These are phyloP conservation scores for Fraxinus dipetala DNA, from an alignment of 305 asterid genomes.

Conservation along the genomic window DNA sequence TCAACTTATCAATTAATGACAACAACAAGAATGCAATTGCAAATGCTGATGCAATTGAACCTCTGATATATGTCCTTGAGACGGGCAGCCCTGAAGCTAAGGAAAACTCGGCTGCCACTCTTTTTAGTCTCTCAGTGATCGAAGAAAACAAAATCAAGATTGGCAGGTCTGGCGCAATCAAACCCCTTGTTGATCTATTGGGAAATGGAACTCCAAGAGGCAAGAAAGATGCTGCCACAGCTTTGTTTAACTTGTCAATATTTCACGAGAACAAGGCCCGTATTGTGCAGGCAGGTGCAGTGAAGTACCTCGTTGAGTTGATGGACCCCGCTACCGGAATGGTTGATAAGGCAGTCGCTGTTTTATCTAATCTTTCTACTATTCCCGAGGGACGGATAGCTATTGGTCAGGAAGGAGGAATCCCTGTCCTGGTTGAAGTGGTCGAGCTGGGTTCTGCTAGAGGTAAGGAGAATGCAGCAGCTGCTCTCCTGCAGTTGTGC, in stretches of 20 bases:
- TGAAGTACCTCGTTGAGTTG: constrained; percentile 76
- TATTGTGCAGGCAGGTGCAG: constrained; percentile 89
- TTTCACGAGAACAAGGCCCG: constrained; percentile 76
- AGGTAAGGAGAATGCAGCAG: constrained; percentile 94
- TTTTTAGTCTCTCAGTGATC: constrained; percentile 81
- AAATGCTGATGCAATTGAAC: constrained; percentile 74
- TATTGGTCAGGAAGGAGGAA: constrained; percentile 75
- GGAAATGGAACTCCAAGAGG: constrained; percentile 92
- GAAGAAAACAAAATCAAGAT: constrained; percentile 76
- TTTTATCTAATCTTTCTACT: constrained; percentile 82
- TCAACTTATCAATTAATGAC: constrained; percentile 78
- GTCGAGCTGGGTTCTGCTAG: constrained; percentile 91
- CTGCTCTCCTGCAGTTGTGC: constrained; percentile 81
- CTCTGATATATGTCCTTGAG: constrained; percentile 75
- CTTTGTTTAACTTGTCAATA: constrained; percentile 78
- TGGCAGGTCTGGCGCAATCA: constrained; percentile 78
- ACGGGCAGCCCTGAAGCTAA: constrained; percentile 79
- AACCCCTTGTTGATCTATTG: constrained; percentile 73
- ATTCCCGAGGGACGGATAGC: constrained; percentile 72
- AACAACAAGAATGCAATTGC: constrained; percentile 84
- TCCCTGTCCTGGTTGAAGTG: constrained; percentile 81
- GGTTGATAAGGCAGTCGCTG: constrained; percentile 95
- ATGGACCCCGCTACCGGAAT: constrained; percentile 93
- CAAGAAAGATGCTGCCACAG: constrained; percentile 88
- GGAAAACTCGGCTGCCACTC: constrained; percentile 90